Conservation (phyloP, 768 basidiomycete species). For the Russula lepida region DNA sequence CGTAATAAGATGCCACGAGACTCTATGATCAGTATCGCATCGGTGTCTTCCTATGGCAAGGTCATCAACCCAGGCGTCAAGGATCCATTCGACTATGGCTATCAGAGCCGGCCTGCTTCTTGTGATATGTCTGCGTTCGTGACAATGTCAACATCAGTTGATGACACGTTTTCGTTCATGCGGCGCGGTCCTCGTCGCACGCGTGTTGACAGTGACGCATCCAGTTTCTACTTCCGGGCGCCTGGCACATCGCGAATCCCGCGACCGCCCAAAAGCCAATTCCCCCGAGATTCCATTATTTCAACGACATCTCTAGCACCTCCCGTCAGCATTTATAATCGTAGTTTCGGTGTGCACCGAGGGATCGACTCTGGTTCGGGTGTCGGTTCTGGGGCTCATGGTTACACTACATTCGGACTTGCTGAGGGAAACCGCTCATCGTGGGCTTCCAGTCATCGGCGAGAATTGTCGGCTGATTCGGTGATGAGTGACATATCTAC, state of each 20-base stretch:
- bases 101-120: conserved; percentile 46
- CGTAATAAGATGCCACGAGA: conserved; percentile 42
- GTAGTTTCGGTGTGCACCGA: conserved; percentile 43
- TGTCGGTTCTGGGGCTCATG: conserved; percentile 47
- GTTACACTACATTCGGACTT: conserved; percentile 44
- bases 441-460: conserved; percentile 48
- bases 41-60: conserved; percentile 69
- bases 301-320: conserved; percentile 53
- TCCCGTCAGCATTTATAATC: conserved; percentile 66
- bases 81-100: conserved; percentile 69
- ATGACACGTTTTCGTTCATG: conserved; percentile 69
- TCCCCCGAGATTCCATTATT: conserved; percentile 45
- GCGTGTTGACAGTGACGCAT: conserved; percentile 67
- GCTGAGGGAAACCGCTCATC: conserved; percentile 46
- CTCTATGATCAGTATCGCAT: conserved; percentile 65
- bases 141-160: conserved; percentile 35
- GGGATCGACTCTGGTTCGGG: conserved; percentile 54
- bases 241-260: conserved; percentile 24
- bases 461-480: conserved; percentile 56
- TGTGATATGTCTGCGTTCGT: conserved; percentile 53
- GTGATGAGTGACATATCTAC: conserved; percentile 55
- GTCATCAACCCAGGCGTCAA: conserved; percentile 51
- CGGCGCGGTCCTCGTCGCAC: conserved; percentile 32
- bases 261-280: conserved; percentile 39
- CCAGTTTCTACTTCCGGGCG: conserved; percentile 66